Conservation (phyloP, 2,329 filamentous ascomycete genomes). For the Colletotrichum gigasporum region DNA sequence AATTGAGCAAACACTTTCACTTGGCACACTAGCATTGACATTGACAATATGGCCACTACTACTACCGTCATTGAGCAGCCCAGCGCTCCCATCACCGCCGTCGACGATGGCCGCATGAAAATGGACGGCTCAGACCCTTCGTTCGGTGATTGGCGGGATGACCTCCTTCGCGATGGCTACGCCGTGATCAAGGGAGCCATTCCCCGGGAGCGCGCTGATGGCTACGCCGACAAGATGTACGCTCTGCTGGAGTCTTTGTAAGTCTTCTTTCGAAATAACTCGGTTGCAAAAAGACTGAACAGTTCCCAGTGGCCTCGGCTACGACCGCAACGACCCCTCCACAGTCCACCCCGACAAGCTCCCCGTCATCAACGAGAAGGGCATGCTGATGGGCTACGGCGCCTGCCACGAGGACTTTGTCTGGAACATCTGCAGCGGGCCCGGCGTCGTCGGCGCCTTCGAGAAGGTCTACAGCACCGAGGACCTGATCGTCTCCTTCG, state of each 20-base stretch:
- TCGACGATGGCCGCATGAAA: conserved; percentile 41
- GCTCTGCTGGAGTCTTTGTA: conserved; percentile 35
- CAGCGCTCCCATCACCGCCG: conserved; percentile 19
- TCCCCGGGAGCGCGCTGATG: conserved; percentile 25
- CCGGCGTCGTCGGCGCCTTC: conserved; percentile 55
- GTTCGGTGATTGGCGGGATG: conserved; percentile 44
- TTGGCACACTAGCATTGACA: no score
- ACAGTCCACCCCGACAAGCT: conserved; percentile 49
- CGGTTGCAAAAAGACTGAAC: conserved; percentile 36
- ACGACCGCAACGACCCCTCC: conserved; percentile 41
- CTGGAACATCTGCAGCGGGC: conserved; percentile 58
- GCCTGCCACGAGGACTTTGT: conserved; percentile 58
- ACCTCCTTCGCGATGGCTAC: conserved; percentile 36
- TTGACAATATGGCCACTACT: conserved; percentile 32
- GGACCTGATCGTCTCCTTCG: conserved; percentile 59
- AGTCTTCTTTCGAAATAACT: neutral
- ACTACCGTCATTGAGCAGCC: neutral
- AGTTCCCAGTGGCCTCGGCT: conserved; percentile 18
- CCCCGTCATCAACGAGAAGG: conserved; percentile 56
- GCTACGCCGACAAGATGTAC: conserved; percentile 43
- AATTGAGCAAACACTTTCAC: neutral
- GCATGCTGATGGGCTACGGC: conserved; percentile 57
- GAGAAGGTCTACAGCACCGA: conserved; percentile 55
- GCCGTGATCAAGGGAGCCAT: conserved; percentile 31
- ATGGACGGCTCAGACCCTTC: conserved; percentile 10